Evolutionary conservation across 2,329 filamentous ascomycete genomes (phyloP), one percentile per base, ranked within the genome.

Genomic region (Colletotrichum abscissum): DNA sequence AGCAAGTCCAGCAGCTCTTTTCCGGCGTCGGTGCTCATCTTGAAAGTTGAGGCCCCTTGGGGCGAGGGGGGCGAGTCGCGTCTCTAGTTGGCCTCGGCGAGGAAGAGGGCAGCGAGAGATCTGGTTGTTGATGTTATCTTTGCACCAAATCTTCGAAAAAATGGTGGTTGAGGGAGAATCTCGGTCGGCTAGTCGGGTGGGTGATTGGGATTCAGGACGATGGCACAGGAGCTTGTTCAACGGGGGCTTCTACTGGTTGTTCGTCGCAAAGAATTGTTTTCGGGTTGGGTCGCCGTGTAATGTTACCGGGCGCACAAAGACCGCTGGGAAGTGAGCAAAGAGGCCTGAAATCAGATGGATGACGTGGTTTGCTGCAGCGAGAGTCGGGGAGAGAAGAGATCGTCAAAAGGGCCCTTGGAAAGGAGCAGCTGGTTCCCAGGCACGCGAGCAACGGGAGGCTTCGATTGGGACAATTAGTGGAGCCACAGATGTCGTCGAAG

Each of bases 1-100:
- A 90, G 79, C 59, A 90, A 79, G 3, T 86, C 78, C 46, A 89
- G 80, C 67, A 89, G 80, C 79, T 88, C 81, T 59, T 85, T 74
- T 35, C 81, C 85, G 1, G 82, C 76, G 69, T 84, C 82, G 24
- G 38, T 38, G 49, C 68, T 74, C 72, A 74, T 74, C 52, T 62
- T 68, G 63, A 14, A 57, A 58, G 38, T 60, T 46, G 63, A 22
- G 63, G 68, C 72, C 68, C 72, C 63, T 63, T 66, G 63, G 72
- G 68, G 69, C 68, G 68, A 46, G 59, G 67, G 68, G 62, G 63
- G 35, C 33, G 52, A 38, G 42, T 42, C 42, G 57, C 38, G 56
- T 72, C 72, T 72, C 56, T 58, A 63, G 52, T 4, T 54, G n/a
- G 3, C 22, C n/a, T 42, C 30, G 60, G 56, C 3, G 16, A 49